Base-by-base conservation (phyloP, 1,284 basidiomycete species). In the Cryptococcus sp. region DNA sequence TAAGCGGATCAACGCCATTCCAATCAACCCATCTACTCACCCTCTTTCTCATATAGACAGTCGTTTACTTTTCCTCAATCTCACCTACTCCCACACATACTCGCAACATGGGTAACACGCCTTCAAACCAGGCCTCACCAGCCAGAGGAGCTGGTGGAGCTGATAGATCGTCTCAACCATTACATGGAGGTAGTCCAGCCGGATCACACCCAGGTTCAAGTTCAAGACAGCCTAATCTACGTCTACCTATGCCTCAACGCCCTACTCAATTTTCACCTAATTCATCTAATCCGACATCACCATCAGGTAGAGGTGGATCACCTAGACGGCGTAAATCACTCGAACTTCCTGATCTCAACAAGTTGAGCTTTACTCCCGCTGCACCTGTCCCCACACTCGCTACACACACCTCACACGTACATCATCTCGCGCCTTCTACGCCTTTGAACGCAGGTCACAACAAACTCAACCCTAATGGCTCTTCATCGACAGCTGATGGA, bases 261-360 rank as follows among this genome's bases (percentile, higher is more conserved):
- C 63, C 64, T 10, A 55, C 61, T 43, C 63, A 69, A 44, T 58
- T 69, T 15, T 73, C 71, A 5, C 71, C 73, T 2, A 61, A 64
- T 34, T 61, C 63, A 0, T 69, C 54, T 14, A 70, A 72, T 55
- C 69, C 73, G 6, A 68, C 72, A 7, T 74, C 73, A 3, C 74
- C 74, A 1, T 66, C 68, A 31, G 64, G 68, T 5, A 58, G 68
- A 10, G 53, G 64, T 8, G 65, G 67, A 6, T 72, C 69, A 4
- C 74, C 74, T 5, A 61, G 76, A 32, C 56, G 74, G 36, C 61
- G 76, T 31, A 75, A 76, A 62, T 72, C 70, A 11, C 68, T 77
- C 48, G 76, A 77, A 61, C 60, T 77, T 13, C 76, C 76, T 11
- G 76, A 77, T 56, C 57, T 77, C 33, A 76, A 77, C 59, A 73